Percentiles rank a stretch among this genome's conserved stretches.
These are phyloP conservation scores for Vigna reflexopilosa DNA, from an alignment of 306 rosid species.

Conservation along the genomic window DNA sequence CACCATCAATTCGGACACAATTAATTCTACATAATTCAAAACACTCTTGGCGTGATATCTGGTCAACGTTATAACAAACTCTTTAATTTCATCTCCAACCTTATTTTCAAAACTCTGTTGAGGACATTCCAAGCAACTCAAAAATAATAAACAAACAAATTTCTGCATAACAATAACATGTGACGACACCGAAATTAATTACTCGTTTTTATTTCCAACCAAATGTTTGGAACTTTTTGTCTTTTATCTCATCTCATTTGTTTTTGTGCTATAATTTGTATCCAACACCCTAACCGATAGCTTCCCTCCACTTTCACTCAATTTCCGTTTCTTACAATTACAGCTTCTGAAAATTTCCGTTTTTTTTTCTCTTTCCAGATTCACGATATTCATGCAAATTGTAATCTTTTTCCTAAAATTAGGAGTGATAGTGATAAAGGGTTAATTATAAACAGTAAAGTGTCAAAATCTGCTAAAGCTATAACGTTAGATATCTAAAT, in stretches of 20 bases:
- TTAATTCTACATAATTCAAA: constrained; percentile 19
- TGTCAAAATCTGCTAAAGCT: constrained; percentile 36
- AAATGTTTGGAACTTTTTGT: constrained; percentile 5
- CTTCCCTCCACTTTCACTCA: constrained; percentile 3
- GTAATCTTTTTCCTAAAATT: constrained; percentile 9
- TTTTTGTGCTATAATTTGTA: constrained; percentile 22
- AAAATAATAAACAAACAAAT: background rate
- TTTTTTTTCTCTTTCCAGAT: constrained; percentile 17
- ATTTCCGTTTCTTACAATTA: background rate
- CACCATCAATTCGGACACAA: constrained; percentile 27
- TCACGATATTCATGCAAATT: constrained; percentile 26
- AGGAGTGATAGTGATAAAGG: background rate
- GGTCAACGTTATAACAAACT: constrained; percentile 7
- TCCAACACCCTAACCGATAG: background rate
- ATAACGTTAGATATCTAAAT: constrained; percentile 8
- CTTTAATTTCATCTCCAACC: no score
- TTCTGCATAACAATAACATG: background rate
- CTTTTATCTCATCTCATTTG: constrained; percentile 8
- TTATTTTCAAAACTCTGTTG: background rate
- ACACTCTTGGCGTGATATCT: background rate
- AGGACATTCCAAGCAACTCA: constrained; percentile 27
- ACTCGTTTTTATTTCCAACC: background rate
- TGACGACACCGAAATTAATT: background rate
- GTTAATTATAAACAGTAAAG: background rate
- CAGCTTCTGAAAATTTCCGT: background rate